A percentile compares a stretch with the other conserved stretches of the same genome.
phyloP scores from a whole-genome alignment of 2,329 filamentous ascomycete species.

The Escovopsis sp. region DNA sequence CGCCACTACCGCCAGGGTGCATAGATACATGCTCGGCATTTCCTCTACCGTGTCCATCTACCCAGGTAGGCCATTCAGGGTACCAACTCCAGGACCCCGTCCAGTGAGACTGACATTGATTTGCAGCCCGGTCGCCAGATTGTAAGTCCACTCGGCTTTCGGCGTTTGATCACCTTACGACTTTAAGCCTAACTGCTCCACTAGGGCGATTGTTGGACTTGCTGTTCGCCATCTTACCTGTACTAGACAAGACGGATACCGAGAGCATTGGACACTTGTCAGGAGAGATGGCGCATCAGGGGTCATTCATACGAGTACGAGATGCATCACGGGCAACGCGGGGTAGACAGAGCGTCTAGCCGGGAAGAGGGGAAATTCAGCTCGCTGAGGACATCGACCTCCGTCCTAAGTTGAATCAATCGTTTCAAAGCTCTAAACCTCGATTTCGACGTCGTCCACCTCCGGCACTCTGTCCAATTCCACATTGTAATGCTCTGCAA shows the following conservation, averaged over 20 bases:
- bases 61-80: neutral
- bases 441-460: constrained; percentile 15
- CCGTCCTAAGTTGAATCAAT: too few relatives aligned
- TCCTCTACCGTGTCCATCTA: neutral
- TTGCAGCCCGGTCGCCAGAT: neutral
- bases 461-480: constrained; percentile 13
- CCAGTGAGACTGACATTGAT: too few relatives aligned
- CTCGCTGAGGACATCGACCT: too few relatives aligned
- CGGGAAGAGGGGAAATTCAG: too few relatives aligned
- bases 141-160: neutral
- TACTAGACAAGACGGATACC: too few relatives aligned
- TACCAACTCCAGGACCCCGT: neutral
- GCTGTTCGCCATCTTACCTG: neutral
- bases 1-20: neutral
- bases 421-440: constrained; percentile 8
- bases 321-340: too few relatives aligned
- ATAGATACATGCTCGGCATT: neutral
- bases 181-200: too few relatives aligned
- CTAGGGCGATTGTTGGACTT: neutral
- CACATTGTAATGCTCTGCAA: constrained; percentile 13
- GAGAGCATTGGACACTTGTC: too few relatives aligned
- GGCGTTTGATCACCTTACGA: neutral
- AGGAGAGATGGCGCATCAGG: too few relatives aligned
- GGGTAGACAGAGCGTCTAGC: too few relatives aligned
- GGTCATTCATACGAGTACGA: too few relatives aligned